phyloP scores from a whole-genome alignment of 768 basidiomycete species.

The Suillus decipiens region DNA sequence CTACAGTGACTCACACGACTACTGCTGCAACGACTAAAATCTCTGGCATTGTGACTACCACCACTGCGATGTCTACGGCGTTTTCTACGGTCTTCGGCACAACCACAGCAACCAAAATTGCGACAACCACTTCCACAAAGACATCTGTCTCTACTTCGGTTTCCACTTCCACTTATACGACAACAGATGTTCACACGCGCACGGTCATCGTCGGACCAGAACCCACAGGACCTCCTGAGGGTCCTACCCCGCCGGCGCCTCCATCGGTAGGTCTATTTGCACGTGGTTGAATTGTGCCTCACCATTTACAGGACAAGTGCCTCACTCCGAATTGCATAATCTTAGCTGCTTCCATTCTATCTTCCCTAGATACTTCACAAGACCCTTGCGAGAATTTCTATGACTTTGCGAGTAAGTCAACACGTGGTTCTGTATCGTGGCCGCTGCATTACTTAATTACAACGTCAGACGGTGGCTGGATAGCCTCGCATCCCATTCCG shows the following conservation, averaged over 20 bases:
- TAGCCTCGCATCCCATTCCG: slow-evolving; percentile 78
- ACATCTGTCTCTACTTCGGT: slow-evolving; percentile 39
- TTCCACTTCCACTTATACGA: slow-evolving; percentile 36
- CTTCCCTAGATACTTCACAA: slow-evolving; percentile 73
- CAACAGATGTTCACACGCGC: slow-evolving; percentile 37
- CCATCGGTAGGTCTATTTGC: slow-evolving; percentile 43
- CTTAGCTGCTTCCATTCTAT: slow-evolving; percentile 80
- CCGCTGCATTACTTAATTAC: slow-evolving; percentile 13
- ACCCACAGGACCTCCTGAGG: slow-evolving; percentile 43
- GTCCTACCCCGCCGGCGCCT: slow-evolving; percentile 57
- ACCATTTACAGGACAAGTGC: slow-evolving; percentile 58
- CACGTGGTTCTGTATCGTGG: neutral
- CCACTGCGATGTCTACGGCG: slow-evolving; percentile 37
- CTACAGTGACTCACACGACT: slow-evolving; percentile 30
- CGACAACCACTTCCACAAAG: slow-evolving; percentile 40
- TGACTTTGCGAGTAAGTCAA: slow-evolving; percentile 79
- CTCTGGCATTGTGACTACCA: slow-evolving; percentile 27
- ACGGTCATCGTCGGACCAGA: slow-evolving; percentile 45
- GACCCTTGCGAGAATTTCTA: slow-evolving; percentile 98
- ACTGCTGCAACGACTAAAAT: slow-evolving; percentile 30
- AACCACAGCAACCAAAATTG: slow-evolving; percentile 41
- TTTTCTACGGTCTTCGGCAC: slow-evolving; percentile 35
- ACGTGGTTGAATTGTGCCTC: slow-evolving; percentile 5
- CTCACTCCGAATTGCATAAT: slow-evolving; percentile 77
- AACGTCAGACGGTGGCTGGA: slow-evolving; percentile 82